Conservation (phyloP, 805 yeast species). For the Pichia gijzeniarum region DNA sequence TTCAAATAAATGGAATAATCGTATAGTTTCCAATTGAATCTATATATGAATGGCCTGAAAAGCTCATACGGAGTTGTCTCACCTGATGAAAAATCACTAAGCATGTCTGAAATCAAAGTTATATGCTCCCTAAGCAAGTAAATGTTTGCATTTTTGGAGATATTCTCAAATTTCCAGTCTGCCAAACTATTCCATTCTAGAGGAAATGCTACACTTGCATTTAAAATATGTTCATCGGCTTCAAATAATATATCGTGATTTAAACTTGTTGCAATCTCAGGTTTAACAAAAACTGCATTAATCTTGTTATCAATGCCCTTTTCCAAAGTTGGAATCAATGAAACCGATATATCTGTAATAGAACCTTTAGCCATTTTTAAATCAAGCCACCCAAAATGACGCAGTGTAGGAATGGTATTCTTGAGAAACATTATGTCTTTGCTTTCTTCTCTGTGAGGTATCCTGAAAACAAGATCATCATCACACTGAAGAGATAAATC, state of each 20-base stretch:
- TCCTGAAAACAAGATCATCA: conserved; percentile 62
- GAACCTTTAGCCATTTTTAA: conserved; percentile 53
- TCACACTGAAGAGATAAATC: conserved; percentile 46
- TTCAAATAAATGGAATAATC: conserved; percentile 62
- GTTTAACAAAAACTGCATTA: conserved; percentile 39
- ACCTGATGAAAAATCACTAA: conserved; percentile 72
- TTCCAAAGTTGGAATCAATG: conserved; percentile 44
- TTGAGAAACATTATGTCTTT: conserved; percentile 44
- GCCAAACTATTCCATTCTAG: conserved; percentile 77
- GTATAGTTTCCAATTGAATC: conserved; percentile 50
- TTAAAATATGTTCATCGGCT: conserved; percentile 50
- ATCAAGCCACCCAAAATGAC: conserved; percentile 94
- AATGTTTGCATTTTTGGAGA: conserved; percentile 45
- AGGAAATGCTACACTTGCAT: conserved; percentile 62
- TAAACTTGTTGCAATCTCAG: conserved; percentile 74
- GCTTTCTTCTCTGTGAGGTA: conserved; percentile 81
- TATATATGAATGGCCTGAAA: conserved; percentile 67
- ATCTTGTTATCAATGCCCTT: conserved; percentile 52
- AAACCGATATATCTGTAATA: conserved; percentile 37
- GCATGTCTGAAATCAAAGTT: conserved; percentile 61
- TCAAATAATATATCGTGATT: conserved; percentile 76
- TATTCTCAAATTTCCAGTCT: conserved; percentile 55
- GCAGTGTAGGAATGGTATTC: conserved; percentile 21
- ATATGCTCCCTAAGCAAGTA: conserved; percentile 81
- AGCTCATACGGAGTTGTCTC: conserved; percentile 64